phyloP scores from a whole-genome alignment of 1,139 yeast genomes.

The Saccharomycopsis hybrid region DNA sequence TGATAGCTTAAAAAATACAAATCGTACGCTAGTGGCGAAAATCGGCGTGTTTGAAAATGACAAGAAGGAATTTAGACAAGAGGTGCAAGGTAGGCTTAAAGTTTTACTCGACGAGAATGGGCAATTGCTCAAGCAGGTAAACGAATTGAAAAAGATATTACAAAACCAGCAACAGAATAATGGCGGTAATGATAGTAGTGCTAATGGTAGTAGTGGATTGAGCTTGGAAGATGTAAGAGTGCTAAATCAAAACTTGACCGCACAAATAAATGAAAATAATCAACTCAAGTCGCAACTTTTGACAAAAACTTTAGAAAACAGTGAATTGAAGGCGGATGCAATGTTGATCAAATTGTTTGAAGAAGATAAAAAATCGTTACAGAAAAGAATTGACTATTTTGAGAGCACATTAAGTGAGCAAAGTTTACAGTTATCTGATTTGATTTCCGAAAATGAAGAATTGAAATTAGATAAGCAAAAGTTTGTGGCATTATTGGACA shows the following conservation, averaged over 20 bases:
- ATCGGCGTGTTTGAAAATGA: not conserved
- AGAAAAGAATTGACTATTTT: not conserved
- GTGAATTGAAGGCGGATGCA: constrained; percentile 4
- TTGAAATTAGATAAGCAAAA: constrained; percentile 5
- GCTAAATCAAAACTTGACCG: constrained; percentile 2
- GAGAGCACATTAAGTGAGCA: constrained; percentile 1
- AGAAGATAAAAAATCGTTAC: constrained; percentile 8
- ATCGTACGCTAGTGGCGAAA: not conserved
- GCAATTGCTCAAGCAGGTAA: not conserved
- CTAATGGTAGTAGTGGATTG: not conserved
- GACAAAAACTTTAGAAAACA: not conserved
- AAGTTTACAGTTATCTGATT: constrained; percentile 1
- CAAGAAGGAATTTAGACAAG: not conserved
- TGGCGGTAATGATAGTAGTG: not conserved
- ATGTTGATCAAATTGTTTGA: constrained; percentile 8
- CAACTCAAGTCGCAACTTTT: not conserved
- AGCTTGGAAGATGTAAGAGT: constrained; percentile 3
- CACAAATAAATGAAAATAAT: constrained; percentile 2
- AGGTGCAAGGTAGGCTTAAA: constrained; percentile 1
- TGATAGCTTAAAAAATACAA: constrained; percentile 2
- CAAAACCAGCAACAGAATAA: not conserved
- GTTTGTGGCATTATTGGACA: not conserved
- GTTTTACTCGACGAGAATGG: constrained; percentile 1
- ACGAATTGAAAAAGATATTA: too few relatives aligned
- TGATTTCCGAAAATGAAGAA: not conserved